phyloP scores from a whole-genome alignment of 2,329 filamentous ascomycete genomes.

The Xylariaceae sp. region DNA sequence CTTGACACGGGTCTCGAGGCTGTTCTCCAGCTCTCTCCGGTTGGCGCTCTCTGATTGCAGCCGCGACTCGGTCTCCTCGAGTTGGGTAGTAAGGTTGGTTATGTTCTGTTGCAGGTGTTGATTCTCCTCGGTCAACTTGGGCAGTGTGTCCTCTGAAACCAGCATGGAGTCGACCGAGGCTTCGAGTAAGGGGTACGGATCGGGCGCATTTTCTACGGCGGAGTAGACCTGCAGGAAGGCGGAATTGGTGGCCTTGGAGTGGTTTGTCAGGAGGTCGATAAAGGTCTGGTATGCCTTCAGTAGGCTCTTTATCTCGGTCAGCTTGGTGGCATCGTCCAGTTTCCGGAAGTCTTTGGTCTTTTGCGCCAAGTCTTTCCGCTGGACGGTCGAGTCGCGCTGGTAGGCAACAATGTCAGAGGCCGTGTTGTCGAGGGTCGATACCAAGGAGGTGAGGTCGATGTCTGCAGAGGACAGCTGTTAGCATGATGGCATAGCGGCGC shows the following conservation, averaged over 20 bases:
- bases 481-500: no score
- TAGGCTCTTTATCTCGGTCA: conserved; percentile 80
- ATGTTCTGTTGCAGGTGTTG: conserved; percentile 76
- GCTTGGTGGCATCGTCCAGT: conserved; percentile 74
- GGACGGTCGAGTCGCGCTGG: conserved; percentile 90
- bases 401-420: conserved; percentile 93
- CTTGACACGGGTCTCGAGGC: conserved; percentile 71
- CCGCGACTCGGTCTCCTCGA: conserved; percentile 74
- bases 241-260: conserved; percentile 89
- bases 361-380: conserved; percentile 94
- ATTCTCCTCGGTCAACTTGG: conserved; percentile 84
- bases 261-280: conserved; percentile 91
- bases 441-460: conserved; percentile 77
- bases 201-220: conserved; percentile 86
- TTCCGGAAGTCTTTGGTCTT: conserved; percentile 98
- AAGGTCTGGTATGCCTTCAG: conserved; percentile 95
- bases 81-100: conserved; percentile 64
- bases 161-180: conserved; percentile 93
- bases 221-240: conserved; percentile 91
- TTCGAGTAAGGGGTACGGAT: conserved; percentile 93
- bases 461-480: conserved; percentile 48
- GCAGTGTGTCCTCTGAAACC: conserved; percentile 83
- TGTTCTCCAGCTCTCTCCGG: conserved; percentile 68
- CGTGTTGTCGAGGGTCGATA: conserved; percentile 80
- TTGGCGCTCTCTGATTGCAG: conserved; percentile 70